Base-by-base conservation (phyloP, 1,139 yeast genomes). In the Diutina catenulata region DNA sequence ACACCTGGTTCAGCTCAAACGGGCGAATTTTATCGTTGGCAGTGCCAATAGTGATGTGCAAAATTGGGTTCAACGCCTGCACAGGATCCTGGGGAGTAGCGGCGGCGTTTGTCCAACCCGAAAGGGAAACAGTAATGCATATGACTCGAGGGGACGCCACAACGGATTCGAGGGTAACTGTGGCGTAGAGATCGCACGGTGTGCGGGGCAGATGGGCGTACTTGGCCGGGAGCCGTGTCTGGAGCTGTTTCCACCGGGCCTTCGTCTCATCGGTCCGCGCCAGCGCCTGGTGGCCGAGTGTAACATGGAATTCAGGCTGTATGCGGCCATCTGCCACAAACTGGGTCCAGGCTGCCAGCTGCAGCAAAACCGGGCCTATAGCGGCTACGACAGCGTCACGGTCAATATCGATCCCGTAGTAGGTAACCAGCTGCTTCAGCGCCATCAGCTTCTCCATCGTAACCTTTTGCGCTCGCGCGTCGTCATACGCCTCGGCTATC, bases 21-120 rank as follows among this genome's bases (percentile, higher is more conserved):
- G 35, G 35, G 14, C 35, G 35, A 15, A 31, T 31, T n/a, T 3
- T n/a, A 13, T 18, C 35, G 25, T 60, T 50, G 4, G 62, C 54
- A 0, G 86, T 73, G 0, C 93, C 95, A 7, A 88, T 51, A 0
- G 98, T 88, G 23, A 88, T 71, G 53, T 91, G 98, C 0, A 80
- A 68, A 42, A 54, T 52, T 37, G 55, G 51, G 48, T 77, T 82
- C 2, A 69, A 57, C 4, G 55, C 42, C 2, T 45, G 37, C 57
- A 59, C 4, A 41, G 49, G 49, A 3, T 13, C 8, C 7, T 67
- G 47, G 6, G 0, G 50, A 43, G 7, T 46, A 45, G 1, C 45
- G 43, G 1, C 55, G 38, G 1, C 51, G 45, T 1, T 50, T 55
- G 5, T 45, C 40, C 2, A 46, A 39, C 24, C 60, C 53, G 13